Conservation (phyloP, 1,284 basidiomycete genomes). For the Boletus semigastroideus region DNA sequence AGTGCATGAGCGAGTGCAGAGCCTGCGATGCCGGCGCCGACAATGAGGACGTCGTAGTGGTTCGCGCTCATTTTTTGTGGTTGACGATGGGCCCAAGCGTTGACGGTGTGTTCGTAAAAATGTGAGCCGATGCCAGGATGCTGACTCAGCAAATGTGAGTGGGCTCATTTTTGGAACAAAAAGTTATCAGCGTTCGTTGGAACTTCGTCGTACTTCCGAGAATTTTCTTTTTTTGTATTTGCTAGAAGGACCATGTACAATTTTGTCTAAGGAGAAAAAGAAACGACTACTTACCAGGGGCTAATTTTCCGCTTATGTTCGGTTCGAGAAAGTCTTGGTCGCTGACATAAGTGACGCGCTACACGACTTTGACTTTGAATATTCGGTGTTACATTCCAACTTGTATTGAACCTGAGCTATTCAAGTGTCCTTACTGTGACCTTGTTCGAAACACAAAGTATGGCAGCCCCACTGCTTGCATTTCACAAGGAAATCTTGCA, state of each 20-base stretch:
- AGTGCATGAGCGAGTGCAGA: conserved; percentile 74
- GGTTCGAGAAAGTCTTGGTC: no score
- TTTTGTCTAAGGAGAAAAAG: no score
- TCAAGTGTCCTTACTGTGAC: not conserved
- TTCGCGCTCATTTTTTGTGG: conserved; percentile 17
- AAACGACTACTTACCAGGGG: no score
- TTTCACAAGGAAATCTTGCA: conserved; percentile 68
- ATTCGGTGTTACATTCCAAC: not conserved
- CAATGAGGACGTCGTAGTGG: conserved; percentile 77
- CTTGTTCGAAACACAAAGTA: conserved; percentile 3
- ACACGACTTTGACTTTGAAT: no score
- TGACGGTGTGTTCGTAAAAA: conserved; percentile 1
- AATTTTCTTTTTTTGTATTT: no score
- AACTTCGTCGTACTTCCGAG: no score
- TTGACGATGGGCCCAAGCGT: not conserved
- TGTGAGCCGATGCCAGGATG: not conserved
- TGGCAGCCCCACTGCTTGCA: conserved; percentile 45
- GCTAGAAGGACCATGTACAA: no score
- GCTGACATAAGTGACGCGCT: no score
- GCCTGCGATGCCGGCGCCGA: conserved; percentile 90
- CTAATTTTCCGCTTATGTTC: no score
- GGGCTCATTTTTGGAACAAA: no score
- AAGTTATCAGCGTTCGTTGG: no score
- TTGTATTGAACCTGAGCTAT: not conserved
- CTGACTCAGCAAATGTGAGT: not conserved